Evolutionary conservation across 2,329 filamentous ascomycete species (phyloP), one percentile per base, ranked within the genome.

Genomic region (Alternaria sp.): DNA sequence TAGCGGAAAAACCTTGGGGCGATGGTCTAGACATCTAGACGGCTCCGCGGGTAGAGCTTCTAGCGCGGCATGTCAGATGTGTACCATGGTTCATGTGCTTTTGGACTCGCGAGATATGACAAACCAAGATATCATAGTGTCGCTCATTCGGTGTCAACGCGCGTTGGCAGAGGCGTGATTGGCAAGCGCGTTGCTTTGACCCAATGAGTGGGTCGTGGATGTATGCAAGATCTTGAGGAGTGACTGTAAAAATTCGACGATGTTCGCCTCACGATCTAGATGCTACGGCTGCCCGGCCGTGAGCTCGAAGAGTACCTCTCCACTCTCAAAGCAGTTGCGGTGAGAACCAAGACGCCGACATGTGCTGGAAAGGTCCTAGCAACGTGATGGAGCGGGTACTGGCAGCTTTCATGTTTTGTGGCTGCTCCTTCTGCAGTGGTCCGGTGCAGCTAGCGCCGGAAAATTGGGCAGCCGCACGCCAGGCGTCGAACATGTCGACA

Each of bases 251-350:
- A 53, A 50, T 45, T 60, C 45, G 41, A 36, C 25, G 20, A 46
- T 50, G 22, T 16, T 54, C 40, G 49, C 58, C 30, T 53, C 20
- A 25, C 30, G 58, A 54, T 55, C 58, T 61, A 50, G 50, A 58
- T 34, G 61, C 50, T 36, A 48, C 51, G 5, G 52, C 43, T 20
- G 43, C 20, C n/a, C 16, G 16, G 44, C 34, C 32, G 36, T 55
- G 20, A 20, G 12, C 38, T 30, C 36, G 28, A 10, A 44, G 30
- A 27, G 34, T 20, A 38, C 18, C 12, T 40, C 3, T 44, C 48
- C 38, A 38, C 20, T 51, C 36, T 32, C 38, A 16, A 36, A 18
- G 41, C 36, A 40, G 30, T 20, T 59, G 38, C 55, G 44, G 38
- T 54, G 44, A 59, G 25, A 36, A 56, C 10, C 45, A 54, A 41